phyloP scores from a whole-genome alignment of 805 yeast genomes.

The Ascoidea rubescens region DNA sequence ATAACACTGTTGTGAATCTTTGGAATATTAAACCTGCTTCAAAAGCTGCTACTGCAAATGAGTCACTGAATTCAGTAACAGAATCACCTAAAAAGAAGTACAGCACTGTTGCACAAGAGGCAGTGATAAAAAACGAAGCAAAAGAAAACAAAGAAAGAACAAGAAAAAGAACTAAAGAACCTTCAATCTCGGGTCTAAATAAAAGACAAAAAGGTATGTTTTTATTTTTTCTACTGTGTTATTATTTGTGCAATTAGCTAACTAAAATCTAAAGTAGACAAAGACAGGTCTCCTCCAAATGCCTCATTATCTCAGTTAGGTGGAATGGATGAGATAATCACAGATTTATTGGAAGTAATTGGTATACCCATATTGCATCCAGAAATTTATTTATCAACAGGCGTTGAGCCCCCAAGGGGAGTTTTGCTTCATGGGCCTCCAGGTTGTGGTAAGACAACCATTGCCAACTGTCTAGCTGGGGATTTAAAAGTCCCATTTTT shows the following conservation, averaged over 20 bases:
- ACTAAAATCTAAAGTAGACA: slow-evolving; percentile 16
- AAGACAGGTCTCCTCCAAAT: slow-evolving; percentile 58
- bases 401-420: slow-evolving; percentile 93
- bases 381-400: slow-evolving; percentile 75
- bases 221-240: not conserved
- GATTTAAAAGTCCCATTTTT: slow-evolving; percentile 89
- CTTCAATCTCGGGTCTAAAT: slow-evolving; percentile 14
- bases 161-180: slow-evolving; percentile 40
- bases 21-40: slow-evolving; percentile 36
- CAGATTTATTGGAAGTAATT: slow-evolving; percentile 78
- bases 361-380: slow-evolving; percentile 91
- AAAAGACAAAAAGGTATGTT: slow-evolving; percentile 26
- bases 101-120: slow-evolving; percentile 3
- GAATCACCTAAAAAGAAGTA: slow-evolving; percentile 1
- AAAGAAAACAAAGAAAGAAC: slow-evolving; percentile 12
- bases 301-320: slow-evolving; percentile 65
- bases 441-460: slow-evolving; percentile 95
- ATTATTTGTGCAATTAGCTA: too few relatives aligned
- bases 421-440: slow-evolving; percentile 95
- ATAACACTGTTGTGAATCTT: slow-evolving; percentile 57
- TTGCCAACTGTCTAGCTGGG: slow-evolving; percentile 93
- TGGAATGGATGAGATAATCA: slow-evolving; percentile 76
- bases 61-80: not conserved
- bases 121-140: not conserved
- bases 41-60: not conserved